phyloP scores from a whole-genome alignment of 192 early-diverging fungal genomes.

The Rhizophagus prolifer region DNA sequence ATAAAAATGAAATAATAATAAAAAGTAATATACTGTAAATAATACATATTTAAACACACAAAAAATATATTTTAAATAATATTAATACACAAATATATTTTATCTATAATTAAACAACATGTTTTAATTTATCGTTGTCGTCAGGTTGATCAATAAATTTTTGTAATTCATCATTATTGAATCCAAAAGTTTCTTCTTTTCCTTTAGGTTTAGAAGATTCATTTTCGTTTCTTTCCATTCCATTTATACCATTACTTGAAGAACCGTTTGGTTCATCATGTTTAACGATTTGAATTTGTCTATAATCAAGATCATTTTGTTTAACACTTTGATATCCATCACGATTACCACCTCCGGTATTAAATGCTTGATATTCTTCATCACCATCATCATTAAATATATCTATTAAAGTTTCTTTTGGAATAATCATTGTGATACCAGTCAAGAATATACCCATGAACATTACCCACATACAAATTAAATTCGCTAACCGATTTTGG shows the following conservation, averaged over 20 bases:
- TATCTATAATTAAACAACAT: neutral
- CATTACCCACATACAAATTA: conserved; percentile 3
- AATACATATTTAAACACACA: too few species aligned
- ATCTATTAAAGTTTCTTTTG: neutral
- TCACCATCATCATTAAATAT: neutral
- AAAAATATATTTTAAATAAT: too few species aligned
- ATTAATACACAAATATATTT: too few species aligned
- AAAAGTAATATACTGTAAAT: too few species aligned
- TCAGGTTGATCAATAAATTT: neutral
- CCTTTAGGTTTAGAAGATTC: neutral
- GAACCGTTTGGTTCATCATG: neutral
- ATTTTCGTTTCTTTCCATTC: neutral
- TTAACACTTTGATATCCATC: neutral
- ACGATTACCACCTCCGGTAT: neutral
- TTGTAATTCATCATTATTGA: neutral
- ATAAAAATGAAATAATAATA: too few species aligned
- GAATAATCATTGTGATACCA: neutral
- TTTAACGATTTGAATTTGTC: neutral
- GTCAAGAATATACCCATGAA: neutral
- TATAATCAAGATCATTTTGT: neutral
- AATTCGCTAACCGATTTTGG: conserved; percentile 11
- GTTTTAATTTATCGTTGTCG: neutral
- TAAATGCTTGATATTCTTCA: neutral
- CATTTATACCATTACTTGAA: neutral
- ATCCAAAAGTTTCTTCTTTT: neutral